Evolutionary conservation across 768 basidiomycete species (phyloP), one percentile per base, ranked within the genome.

Genomic region (Phaeotremella fagi): DNA sequence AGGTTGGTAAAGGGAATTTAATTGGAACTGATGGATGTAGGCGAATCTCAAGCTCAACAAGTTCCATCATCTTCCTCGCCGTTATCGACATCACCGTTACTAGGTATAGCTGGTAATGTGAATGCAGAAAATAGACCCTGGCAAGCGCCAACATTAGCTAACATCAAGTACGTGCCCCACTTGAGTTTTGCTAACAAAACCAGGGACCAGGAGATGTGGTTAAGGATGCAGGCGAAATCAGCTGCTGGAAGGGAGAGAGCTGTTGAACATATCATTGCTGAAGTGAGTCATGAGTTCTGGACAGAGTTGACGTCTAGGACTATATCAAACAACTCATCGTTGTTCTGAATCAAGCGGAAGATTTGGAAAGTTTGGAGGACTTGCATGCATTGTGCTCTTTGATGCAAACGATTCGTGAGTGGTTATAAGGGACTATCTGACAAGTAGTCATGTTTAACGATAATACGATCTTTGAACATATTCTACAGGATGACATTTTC

Each of bases 321-420:
- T 97, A 92, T 75, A 83, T 97, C 77, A 87, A 87, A 70, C 80
- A 83, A 33, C 78, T 98, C 62, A 85, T 91, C 68, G 82, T 85
- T 50, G 85, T 95, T 42, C 81, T 95, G 75, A 80, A 83, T 55
- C 83, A 84, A 61, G 91, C 94, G 29, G 94, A 98, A 77, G 92
- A 97, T 70, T 77, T 92, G 68, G 92, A 99, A 76, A 87, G 82
- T 65, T 73, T 98, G 58, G 84, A 87, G 52, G 90, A 91, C 66
- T 76, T 99, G 50, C 94, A 97, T 77, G 84, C 88, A 3, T 75
- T 98, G 37, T 95, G 88, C 77, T 83, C 83, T 62, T 80, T 95
- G 57, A 90, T 92, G 85, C 90, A 95, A 75, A 87, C 89, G 18
- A 92, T 98, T 66, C 78, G 94, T 97, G 77, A 69, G 85, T 79